Conservation (phyloP, 768 basidiomycete species). For the Hirschioporus abietinus region DNA sequence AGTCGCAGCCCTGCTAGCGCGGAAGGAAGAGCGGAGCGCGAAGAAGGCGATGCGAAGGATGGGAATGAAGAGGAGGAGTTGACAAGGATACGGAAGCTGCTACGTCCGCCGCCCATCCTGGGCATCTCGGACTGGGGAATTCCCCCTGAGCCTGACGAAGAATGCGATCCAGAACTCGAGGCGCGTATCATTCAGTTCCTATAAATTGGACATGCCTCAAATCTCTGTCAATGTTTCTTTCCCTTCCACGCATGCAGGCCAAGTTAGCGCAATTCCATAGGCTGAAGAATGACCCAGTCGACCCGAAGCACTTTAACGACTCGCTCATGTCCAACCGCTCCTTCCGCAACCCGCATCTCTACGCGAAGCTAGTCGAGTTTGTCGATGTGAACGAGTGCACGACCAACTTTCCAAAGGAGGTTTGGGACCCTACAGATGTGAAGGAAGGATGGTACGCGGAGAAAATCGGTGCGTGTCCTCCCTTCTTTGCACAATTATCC, state of each 20-base stretch:
- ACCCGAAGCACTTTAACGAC: constrained; percentile 91
- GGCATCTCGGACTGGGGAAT: constrained; percentile 76
- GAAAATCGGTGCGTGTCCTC: constrained; percentile 58
- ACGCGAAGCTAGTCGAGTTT: constrained; percentile 91
- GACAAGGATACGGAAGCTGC: constrained; percentile 44
- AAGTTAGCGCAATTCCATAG: constrained; percentile 77
- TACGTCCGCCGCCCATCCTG: constrained; percentile 59
- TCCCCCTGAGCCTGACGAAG: constrained; percentile 46
- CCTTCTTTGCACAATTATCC: not conserved
- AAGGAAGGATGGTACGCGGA: constrained; percentile 70
- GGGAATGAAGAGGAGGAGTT: constrained; percentile 34
- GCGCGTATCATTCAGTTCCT: constrained; percentile 31
- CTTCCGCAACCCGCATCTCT: constrained; percentile 96
- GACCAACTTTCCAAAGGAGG: constrained; percentile 68
- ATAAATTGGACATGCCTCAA: constrained; percentile 4
- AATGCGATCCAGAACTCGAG: constrained; percentile 58
- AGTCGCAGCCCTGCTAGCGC: not conserved
- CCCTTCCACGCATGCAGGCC: constrained; percentile 38
- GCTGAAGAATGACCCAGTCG: constrained; percentile 55
- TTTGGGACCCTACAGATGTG: constrained; percentile 72
- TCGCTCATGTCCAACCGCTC: constrained; percentile 88
- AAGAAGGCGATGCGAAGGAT: not conserved
- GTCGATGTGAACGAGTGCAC: constrained; percentile 84
- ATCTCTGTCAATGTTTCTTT: constrained; percentile 1
- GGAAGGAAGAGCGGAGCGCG: not conserved